Percentiles rank a stretch among this genome's conserved stretches.
Evolutionary conservation across 1,139 yeast genomes (phyloP).

Genomic region (Yamadazyma jaroonii): DNA sequence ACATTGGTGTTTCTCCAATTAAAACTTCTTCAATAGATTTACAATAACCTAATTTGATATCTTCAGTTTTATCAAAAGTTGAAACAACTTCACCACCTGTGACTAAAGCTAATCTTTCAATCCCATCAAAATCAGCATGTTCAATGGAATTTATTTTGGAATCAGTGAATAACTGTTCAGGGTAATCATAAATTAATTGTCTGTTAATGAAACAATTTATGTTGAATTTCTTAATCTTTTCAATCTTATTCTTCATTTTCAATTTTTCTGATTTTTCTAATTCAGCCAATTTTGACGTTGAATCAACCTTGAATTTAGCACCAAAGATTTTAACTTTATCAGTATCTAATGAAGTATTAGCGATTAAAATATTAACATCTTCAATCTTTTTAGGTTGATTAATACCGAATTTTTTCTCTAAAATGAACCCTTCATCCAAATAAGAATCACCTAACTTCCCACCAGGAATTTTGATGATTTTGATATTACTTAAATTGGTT

Average conservation of each 20-base stretch:
- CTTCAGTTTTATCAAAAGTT: conserved; percentile 89
- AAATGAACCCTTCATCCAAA: conserved; percentile 91
- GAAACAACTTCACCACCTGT: conserved; percentile 99
- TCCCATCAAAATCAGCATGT: conserved; percentile 98
- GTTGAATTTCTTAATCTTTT: conserved; percentile 77
- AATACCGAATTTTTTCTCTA: conserved; percentile 89
- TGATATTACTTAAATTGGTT: conserved; percentile 92
- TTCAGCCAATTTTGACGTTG: conserved; percentile 92
- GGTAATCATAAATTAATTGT: conserved; percentile 96
- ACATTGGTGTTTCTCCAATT: conserved; percentile 85
- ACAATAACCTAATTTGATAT: conserved; percentile 84
- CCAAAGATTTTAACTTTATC: conserved; percentile 97
- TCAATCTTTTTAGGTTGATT: conserved; percentile 85
- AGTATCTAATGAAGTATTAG: conserved; percentile 96
- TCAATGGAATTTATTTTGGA: conserved; percentile 87
- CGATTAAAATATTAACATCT: conserved; percentile 84
- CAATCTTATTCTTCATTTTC: conserved; percentile 89
- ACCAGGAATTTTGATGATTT: conserved; percentile 89
- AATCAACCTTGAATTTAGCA: conserved; percentile 94
- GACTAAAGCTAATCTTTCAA: conserved; percentile 91
- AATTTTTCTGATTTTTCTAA: conserved; percentile 93
- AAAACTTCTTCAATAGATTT: conserved; percentile 86
- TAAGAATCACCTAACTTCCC: conserved; percentile 91
- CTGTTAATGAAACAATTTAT: conserved; percentile 91
- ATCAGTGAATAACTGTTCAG: conserved; percentile 92